Percentiles rank a stretch among this genome's conserved stretches.
Conservation (phyloP, 2,329 filamentous ascomycete genomes). For the Escovopsis sp. region DNA sequence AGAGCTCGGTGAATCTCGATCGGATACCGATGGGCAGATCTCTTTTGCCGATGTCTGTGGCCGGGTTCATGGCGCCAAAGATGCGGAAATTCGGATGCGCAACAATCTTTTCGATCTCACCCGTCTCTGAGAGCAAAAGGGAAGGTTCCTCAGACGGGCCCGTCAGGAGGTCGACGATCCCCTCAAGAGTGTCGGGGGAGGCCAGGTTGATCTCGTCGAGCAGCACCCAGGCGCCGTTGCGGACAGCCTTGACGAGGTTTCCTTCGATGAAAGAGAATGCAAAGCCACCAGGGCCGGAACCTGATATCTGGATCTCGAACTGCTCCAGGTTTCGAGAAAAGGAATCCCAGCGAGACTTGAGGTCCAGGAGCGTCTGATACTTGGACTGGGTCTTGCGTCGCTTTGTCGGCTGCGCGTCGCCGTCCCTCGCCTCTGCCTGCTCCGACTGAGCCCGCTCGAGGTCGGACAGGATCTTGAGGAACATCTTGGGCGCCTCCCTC, state of each 20-base stretch:
- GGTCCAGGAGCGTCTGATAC: conserved; percentile 42
- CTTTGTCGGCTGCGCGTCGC: conserved; percentile 49
- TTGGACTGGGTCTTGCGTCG: conserved; percentile 50
- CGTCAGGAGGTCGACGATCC: conserved; percentile 75
- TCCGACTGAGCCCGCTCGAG: conserved; percentile 30
- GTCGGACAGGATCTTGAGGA: conserved; percentile 50
- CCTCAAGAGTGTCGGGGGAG: conserved; percentile 85
- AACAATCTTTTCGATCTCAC: conserved; percentile 75
- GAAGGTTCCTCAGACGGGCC: conserved; percentile 60
- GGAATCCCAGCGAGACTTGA: conserved; percentile 58
- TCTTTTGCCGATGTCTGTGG: conserved; percentile 91
- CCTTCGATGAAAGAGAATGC: conserved; percentile 94
- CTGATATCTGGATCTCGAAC: conserved; percentile 65
- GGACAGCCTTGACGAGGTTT: conserved; percentile 86
- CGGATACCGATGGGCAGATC: conserved; percentile 79
- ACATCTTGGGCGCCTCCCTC: conserved; percentile 80
- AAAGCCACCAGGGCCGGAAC: conserved; percentile 53
- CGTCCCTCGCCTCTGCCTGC: conserved; percentile 19
- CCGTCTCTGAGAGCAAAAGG: conserved; percentile 80
- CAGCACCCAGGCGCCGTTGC: conserved; percentile 93
- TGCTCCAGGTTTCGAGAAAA: conserved; percentile 63
- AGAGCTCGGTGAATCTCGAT: conserved; percentile 89
- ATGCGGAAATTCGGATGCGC: conserved; percentile 90
- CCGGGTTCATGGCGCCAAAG: conserved; percentile 98
- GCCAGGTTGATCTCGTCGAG: conserved; percentile 96